Evolutionary conservation across 805 yeast genomes (phyloP).

Genomic region (Candida verbasci): DNA sequence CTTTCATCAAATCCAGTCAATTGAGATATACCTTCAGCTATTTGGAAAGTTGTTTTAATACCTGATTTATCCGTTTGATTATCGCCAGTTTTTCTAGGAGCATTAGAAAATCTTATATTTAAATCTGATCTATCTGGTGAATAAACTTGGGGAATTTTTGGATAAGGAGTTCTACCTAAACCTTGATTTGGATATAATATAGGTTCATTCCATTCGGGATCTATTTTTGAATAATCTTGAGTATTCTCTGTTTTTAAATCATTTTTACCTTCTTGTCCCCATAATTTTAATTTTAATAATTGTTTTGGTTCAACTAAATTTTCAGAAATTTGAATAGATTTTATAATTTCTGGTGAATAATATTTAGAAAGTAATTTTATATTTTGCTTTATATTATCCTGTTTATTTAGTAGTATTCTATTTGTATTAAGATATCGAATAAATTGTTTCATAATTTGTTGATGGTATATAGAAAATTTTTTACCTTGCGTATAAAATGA

Average conservation of each 20-base stretch:
- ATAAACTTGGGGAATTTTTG: conserved; percentile 50
- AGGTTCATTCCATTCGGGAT: conserved; percentile 72
- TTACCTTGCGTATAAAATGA: neutral
- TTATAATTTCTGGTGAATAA: conserved; percentile 77
- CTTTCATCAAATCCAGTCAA: conserved; percentile 64
- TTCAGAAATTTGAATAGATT: conserved; percentile 80
- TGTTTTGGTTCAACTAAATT: conserved; percentile 63
- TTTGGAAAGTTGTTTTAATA: conserved; percentile 19
- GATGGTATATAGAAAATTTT: neutral
- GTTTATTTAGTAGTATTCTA: neutral
- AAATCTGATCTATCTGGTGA: conserved; percentile 48
- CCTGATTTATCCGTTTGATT: conserved; percentile 10
- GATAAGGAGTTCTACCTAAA: conserved; percentile 49
- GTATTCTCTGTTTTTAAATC: conserved; percentile 54
- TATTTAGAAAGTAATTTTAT: conserved; percentile 60
- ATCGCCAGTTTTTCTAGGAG: conserved; percentile 8
- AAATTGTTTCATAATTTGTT: conserved; percentile 1
- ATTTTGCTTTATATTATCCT: conserved; percentile 34
- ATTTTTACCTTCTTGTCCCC: conserved; percentile 26
- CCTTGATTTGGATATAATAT: conserved; percentile 48
- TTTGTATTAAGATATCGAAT: conserved; percentile 5
- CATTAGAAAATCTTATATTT: conserved; percentile 30
- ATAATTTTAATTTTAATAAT: conserved; percentile 36
- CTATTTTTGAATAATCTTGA: conserved; percentile 59
- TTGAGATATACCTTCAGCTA: conserved; percentile 52